Evolutionary conservation across 2,329 filamentous ascomycete species (phyloP).

Genomic region (Talaromyces sp.): DNA sequence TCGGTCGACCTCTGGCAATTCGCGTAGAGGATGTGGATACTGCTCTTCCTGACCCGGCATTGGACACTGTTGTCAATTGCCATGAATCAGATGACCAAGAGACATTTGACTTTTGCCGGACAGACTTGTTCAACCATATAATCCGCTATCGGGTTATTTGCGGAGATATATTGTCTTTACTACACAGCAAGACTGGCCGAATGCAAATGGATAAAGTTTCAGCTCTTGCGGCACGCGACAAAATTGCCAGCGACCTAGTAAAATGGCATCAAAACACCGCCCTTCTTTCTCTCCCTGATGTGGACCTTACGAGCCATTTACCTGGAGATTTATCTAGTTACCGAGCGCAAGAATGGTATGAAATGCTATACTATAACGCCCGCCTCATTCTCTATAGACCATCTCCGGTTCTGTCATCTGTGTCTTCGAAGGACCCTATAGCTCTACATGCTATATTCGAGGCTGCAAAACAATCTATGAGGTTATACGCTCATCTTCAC

Average conservation of each 20-base stretch:
- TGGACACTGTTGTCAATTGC: neutral
- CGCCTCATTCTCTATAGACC: conserved; percentile 41
- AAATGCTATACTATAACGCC: conserved; percentile 40
- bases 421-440: conserved; percentile 18
- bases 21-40: neutral
- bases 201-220: conserved; percentile 2
- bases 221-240: neutral
- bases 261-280: neutral
- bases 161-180: conserved; percentile 31
- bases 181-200: conserved; percentile 29
- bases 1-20: neutral
- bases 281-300: neutral
- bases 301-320: conserved; percentile 11
- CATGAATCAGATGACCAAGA: neutral
- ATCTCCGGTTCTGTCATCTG: conserved; percentile 28
- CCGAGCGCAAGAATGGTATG: conserved; percentile 39
- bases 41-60: neutral
- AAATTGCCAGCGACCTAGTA: neutral
- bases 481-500: conserved; percentile 41
- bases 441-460: conserved; percentile 35
- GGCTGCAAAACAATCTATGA: conserved; percentile 37
- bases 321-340: conserved; percentile 33
- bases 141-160: conserved; percentile 38
- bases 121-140: conserved; percentile 34
- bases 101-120: conserved; percentile 9